A percentile compares a stretch with the other conserved stretches of the same genome.
Conservation (phyloP, 2,329 filamentous ascomycete genomes). For the Knoxdaviesia proteae region DNA sequence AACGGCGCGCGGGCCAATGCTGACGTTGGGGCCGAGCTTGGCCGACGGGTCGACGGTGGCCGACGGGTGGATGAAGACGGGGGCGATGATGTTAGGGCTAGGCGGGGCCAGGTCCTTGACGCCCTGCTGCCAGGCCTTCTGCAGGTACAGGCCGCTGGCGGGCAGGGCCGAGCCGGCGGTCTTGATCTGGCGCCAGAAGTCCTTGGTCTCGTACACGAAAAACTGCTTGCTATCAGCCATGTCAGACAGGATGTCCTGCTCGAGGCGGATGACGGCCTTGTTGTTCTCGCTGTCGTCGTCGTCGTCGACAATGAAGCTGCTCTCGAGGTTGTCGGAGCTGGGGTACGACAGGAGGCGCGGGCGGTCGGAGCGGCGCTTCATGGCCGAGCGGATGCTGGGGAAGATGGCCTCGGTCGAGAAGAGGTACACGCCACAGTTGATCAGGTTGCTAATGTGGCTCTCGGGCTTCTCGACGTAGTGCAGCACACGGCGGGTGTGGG, state of each 20-base stretch:
- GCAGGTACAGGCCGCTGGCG: conserved; percentile 88
- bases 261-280: conserved; percentile 76
- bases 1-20: conserved; percentile 70
- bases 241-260: conserved; percentile 92
- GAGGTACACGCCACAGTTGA: conserved; percentile 98
- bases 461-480: conserved; percentile 99
- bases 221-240: conserved; percentile 95
- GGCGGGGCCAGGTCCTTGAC: conserved; percentile 52
- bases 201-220: conserved; percentile 95
- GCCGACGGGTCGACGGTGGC: conserved; percentile 83
- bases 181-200: conserved; percentile 99
- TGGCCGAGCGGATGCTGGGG: conserved; percentile 80
- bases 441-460: conserved; percentile 90
- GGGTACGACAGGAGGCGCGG: conserved; percentile 88
- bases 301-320: conserved; percentile 32
- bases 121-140: conserved; percentile 71
- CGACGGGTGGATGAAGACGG: conserved; percentile 86
- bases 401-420: conserved; percentile 93
- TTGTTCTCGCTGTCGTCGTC: conserved; percentile 58
- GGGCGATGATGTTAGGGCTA: conserved; percentile 71
- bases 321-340: conserved; percentile 79
- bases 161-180: conserved; percentile 92
- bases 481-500: conserved; percentile 81
- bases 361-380: conserved; percentile 84
- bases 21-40: conserved; percentile 93